These are phyloP conservation scores for Salvia rosmarinus DNA, from an alignment of 257 asterid species.

Conservation along the genomic window DNA sequence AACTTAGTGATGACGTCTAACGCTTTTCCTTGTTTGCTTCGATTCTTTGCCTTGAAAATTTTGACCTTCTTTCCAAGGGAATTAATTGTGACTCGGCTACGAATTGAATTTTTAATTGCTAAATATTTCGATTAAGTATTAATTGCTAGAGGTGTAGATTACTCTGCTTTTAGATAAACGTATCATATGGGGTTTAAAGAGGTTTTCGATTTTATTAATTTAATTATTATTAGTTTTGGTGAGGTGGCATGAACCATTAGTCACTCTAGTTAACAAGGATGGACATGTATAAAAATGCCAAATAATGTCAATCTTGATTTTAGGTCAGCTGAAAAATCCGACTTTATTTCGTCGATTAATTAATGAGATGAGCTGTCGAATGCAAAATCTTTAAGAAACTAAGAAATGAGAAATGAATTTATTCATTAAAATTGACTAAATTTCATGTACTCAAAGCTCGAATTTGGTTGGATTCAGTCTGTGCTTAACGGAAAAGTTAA, in stretches of 20 bases:
- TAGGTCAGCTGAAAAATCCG: background rate
- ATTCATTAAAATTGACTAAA: background rate
- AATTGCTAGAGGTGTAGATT: no score
- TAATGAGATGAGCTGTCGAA: background rate
- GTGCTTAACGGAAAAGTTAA: background rate
- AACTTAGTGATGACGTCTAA: slow-evolving; percentile 29
- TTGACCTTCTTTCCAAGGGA: no score
- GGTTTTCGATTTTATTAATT: no score
- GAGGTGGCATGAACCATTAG: background rate
- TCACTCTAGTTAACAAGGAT: background rate
- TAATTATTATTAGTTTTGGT: no score
- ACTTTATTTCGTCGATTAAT: background rate
- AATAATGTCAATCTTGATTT: no score
- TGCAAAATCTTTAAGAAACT: background rate
- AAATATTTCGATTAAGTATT: background rate
- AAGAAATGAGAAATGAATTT: background rate
- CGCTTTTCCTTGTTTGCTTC: slow-evolving; percentile 26
- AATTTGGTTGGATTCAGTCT: background rate
- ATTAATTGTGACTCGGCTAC: background rate
- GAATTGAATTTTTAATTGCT: background rate
- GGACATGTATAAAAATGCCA: no score
- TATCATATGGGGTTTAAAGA: no score
- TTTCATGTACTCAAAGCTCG: background rate
- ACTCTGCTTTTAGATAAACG: no score
- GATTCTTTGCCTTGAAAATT: slow-evolving; percentile 22